phyloP scores from a whole-genome alignment of 768 basidiomycete genomes.

The Rhizopogon vulgaris region DNA sequence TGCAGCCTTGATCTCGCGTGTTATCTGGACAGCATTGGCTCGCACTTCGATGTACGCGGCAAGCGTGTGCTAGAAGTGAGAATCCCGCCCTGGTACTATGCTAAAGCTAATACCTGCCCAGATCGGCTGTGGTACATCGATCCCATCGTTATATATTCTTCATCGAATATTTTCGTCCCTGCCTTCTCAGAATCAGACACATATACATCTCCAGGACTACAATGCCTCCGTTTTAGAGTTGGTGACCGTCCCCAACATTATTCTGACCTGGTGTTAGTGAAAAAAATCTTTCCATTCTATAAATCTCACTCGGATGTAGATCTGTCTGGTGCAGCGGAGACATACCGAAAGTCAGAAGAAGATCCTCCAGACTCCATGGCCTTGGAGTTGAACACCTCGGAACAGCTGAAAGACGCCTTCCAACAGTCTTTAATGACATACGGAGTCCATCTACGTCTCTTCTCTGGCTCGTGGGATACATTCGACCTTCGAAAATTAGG shows the following conservation, averaged over 20 bases:
- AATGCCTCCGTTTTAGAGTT: constrained; percentile 77
- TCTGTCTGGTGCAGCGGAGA: constrained; percentile 49
- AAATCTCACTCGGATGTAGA: constrained; percentile 33
- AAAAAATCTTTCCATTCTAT: background rate
- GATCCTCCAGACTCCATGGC: constrained; percentile 25
- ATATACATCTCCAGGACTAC: constrained; percentile 87
- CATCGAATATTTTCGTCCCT: constrained; percentile 45
- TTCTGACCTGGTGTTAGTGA: constrained; percentile 76
- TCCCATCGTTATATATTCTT: constrained; percentile 76
- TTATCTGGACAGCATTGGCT: constrained; percentile 40
- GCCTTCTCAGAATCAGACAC: constrained; percentile 28
- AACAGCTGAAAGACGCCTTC: constrained; percentile 62
- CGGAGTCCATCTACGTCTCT: constrained; percentile 64
- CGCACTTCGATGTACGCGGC: constrained; percentile 30
- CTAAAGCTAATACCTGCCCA: constrained; percentile 22
- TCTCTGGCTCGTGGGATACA: constrained; percentile 73
- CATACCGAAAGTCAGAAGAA: constrained; percentile 35
- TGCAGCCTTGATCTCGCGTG: constrained; percentile 83
- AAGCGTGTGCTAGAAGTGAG: constrained; percentile 67
- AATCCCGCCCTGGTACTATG: background rate
- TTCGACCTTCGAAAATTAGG: constrained; percentile 33
- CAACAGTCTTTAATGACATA: constrained; percentile 44
- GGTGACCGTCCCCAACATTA: constrained; percentile 71
- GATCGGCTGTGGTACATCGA: constrained; percentile 91
- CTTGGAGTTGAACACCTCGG: constrained; percentile 57